Conservation (phyloP, 2,329 filamentous ascomycete genomes). For the Beauveria pseudobassiana region DNA sequence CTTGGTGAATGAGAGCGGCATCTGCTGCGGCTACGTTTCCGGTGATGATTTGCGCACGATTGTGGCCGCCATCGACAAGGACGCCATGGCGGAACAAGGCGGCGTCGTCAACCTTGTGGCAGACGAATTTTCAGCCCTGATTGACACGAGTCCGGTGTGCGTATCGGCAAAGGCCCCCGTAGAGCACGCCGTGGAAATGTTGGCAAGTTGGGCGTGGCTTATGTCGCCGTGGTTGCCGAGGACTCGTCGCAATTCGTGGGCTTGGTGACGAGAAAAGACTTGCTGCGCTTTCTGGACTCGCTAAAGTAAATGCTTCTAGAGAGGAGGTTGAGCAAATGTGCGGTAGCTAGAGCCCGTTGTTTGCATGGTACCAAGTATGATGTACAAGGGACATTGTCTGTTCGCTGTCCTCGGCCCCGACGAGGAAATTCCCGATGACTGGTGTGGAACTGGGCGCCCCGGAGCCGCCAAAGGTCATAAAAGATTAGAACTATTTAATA, state of each 20-base stretch:
- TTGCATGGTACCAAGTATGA: background rate
- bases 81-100: slow-evolving; percentile 14
- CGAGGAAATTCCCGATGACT: background rate
- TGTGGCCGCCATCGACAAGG: slow-evolving; percentile 27
- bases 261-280: slow-evolving; percentile 50
- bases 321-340: too few species aligned
- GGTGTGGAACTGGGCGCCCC: background rate
- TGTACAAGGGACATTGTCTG: background rate
- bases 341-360: background rate
- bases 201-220: slow-evolving; percentile 45
- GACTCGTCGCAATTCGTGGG: slow-evolving; percentile 42
- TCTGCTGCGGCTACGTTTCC: slow-evolving; percentile 48
- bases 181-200: slow-evolving; percentile 53
- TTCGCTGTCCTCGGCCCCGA: background rate
- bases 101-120: slow-evolving; percentile 24
- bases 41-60: slow-evolving; percentile 46
- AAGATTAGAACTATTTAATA: too few species aligned
- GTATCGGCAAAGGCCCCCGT: slow-evolving; percentile 44
- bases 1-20: slow-evolving; percentile 38
- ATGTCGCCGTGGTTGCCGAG: slow-evolving; percentile 46
- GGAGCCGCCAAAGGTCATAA: too few species aligned
- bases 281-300: slow-evolving; percentile 20
- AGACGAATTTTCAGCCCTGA: slow-evolving; percentile 35
- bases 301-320: background rate
- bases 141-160: slow-evolving; percentile 46